These are phyloP conservation scores for Sphaerulina populicola DNA, from an alignment of 2,329 filamentous ascomycete species.

Conservation along the genomic window DNA sequence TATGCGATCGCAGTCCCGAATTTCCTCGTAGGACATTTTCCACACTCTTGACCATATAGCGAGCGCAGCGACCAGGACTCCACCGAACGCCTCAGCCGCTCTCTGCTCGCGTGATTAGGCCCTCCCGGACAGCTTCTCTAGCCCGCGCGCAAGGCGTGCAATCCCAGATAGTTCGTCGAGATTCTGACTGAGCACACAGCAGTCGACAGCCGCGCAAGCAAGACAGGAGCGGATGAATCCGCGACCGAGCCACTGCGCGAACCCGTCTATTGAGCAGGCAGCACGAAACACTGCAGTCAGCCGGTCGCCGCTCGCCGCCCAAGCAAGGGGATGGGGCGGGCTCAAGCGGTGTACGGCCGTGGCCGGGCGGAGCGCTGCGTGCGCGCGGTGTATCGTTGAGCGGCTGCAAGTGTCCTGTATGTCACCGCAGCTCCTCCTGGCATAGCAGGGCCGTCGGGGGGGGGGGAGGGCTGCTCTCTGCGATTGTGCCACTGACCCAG, in stretches of 20 bases:
- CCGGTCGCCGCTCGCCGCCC: background rate
- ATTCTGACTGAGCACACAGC: constrained; percentile 12
- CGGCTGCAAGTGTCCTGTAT: constrained; percentile 6
- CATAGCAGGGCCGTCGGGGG: background rate
- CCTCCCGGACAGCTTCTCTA: background rate
- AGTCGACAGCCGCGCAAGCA: constrained; percentile 16
- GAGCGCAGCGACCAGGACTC: constrained; percentile 9
- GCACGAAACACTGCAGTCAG: constrained; percentile 5
- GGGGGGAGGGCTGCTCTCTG: background rate
- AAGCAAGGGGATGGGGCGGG: constrained; percentile 4
- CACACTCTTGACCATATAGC: constrained; percentile 14
- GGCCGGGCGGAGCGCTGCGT: background rate
- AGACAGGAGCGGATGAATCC: constrained; percentile 19
- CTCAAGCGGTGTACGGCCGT: background rate
- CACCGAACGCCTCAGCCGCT: constrained; percentile 4
- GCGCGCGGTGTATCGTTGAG: background rate
- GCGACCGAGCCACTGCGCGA: constrained; percentile 13
- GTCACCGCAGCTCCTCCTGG: constrained; percentile 1
- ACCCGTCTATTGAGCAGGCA: constrained; percentile 9
- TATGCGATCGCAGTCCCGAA: constrained; percentile 29
- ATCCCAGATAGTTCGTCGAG: constrained; percentile 3
- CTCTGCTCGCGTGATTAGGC: constrained; percentile 14
- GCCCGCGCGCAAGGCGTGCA: constrained; percentile 2
- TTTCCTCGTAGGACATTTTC: constrained; percentile 28
- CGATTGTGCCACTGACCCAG: background rate